Evolutionary conservation across 441 rosid genomes (phyloP).

Genomic region (Populus hybrid): DNA sequence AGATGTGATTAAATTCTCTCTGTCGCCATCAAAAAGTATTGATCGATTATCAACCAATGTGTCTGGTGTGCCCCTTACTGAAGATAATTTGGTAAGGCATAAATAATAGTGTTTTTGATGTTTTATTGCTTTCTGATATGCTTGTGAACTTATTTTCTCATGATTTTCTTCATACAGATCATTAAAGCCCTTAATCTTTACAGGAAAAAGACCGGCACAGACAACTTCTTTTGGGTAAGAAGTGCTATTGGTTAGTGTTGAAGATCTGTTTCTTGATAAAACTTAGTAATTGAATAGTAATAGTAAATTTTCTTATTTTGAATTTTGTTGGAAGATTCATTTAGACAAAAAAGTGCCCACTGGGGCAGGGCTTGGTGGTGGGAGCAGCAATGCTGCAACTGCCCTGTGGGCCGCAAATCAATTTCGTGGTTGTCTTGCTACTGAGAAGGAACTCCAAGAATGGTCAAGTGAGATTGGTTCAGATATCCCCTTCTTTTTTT

Average conservation of each 20-base stretch:
- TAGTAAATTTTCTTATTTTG: not conserved
- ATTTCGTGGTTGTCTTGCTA: conserved; percentile 66
- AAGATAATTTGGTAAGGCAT: conserved; percentile 55
- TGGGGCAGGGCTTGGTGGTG: conserved; percentile 98
- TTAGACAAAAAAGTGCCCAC: conserved; percentile 88
- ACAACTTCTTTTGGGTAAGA: conserved; percentile 79
- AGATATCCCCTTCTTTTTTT: conserved; percentile 93
- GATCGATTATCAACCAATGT: conserved; percentile 86
- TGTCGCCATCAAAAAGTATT: conserved; percentile 69
- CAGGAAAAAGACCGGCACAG: conserved; percentile 77
- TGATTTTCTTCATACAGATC: conserved; percentile 49
- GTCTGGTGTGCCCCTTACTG: conserved; percentile 89
- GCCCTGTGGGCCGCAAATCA: conserved; percentile 99
- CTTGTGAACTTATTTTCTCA: not conserved
- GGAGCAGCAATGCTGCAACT: conserved; percentile 97
- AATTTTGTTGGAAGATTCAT: conserved; percentile 59
- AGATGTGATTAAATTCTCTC: conserved; percentile 81
- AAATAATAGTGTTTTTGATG: not conserved
- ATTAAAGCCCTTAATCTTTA: conserved; percentile 93
- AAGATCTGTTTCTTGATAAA: not conserved
- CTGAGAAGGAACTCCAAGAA: conserved; percentile 87
- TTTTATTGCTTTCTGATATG: not conserved
- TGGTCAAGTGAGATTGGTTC: conserved; percentile 98
- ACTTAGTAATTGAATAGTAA: not conserved
- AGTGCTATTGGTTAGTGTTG: not conserved